A percentile compares a stretch with the other conserved stretches of the same genome.
phyloP scores from a whole-genome alignment of 2,329 filamentous ascomycete species.

The Ophiostoma sp. region DNA sequence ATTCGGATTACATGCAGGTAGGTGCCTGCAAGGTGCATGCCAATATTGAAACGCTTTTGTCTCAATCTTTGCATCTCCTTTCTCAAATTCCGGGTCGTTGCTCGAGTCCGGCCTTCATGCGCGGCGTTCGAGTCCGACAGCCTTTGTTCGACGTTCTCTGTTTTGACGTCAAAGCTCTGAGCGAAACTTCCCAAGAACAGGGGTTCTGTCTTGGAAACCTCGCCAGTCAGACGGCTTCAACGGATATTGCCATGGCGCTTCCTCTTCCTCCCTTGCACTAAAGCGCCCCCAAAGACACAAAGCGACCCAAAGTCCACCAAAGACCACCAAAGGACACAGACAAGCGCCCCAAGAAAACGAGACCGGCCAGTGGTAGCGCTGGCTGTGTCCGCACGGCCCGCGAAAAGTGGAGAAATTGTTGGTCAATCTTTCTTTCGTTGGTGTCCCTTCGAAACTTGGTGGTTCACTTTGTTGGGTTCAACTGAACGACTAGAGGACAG shows the following conservation, averaged over 20 bases:
- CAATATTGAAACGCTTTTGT: slow-evolving; percentile 13
- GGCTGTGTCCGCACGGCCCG: slow-evolving; percentile 18
- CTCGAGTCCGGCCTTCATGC: not conserved
- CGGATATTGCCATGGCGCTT: slow-evolving; percentile 2
- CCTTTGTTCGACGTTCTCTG: not conserved
- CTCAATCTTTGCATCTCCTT: not conserved
- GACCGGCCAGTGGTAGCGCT: slow-evolving; percentile 17
- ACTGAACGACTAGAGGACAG: not conserved
- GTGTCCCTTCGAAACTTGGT: not conserved
- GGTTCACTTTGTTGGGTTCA: not conserved
- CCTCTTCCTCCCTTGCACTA: not conserved
- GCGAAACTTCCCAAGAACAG: not conserved
- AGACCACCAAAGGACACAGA: not conserved
- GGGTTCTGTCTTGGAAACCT: not conserved
- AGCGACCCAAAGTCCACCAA: not conserved
- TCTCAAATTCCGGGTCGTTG: not conserved
- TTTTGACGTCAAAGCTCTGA: not conserved
- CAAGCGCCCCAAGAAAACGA: not conserved
- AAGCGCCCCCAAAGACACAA: not conserved
- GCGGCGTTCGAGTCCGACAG: not conserved
- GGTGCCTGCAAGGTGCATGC: not conserved
- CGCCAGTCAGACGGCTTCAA: not conserved
- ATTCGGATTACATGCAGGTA: not conserved
- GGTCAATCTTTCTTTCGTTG: not conserved
- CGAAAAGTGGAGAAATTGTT: slow-evolving; percentile 14